Conservation (phyloP, 495 filamentous ascomycete genomes). For the Aspergillus ostianus region DNA sequence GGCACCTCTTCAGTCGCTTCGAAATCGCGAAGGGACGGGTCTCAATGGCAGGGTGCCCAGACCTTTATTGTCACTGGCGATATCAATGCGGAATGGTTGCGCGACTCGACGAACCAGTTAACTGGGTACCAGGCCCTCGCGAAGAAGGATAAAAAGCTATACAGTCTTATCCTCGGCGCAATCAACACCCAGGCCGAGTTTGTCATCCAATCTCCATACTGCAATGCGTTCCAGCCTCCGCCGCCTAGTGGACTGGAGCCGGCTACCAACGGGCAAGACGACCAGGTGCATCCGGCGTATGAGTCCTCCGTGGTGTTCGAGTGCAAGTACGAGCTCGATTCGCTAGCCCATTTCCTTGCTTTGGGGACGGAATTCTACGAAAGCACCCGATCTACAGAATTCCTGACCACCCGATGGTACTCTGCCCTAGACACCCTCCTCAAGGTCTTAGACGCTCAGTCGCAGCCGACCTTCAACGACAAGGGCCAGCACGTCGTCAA, state of each 20-base stretch:
- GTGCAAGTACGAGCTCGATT: constrained; percentile 99
- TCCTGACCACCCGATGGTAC: constrained; percentile 78
- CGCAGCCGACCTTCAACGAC: constrained; percentile 71
- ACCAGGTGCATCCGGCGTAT: constrained; percentile 82
- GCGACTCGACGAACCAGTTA: constrained; percentile 95
- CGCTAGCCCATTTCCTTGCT: constrained; percentile 85
- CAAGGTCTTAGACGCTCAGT: constrained; percentile 72
- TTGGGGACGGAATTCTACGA: constrained; percentile 83
- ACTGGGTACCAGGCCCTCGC: constrained; percentile 84
- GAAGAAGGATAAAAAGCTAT: constrained; percentile 69
- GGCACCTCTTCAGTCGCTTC: constrained; percentile 33
- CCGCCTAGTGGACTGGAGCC: constrained; percentile 70
- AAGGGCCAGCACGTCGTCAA: constrained; percentile 64
- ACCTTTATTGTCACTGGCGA: constrained; percentile 98
- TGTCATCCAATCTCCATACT: constrained; percentile 92
- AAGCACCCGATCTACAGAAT: constrained; percentile 72
- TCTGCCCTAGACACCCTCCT: constrained; percentile 73
- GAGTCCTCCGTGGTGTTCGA: constrained; percentile 86
- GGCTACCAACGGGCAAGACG: constrained; percentile 71
- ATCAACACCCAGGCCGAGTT: constrained; percentile 97
- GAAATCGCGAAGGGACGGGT: constrained; percentile 47
- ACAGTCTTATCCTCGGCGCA: constrained; percentile 82
- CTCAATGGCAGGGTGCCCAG: constrained; percentile 78
- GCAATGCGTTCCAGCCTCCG: constrained; percentile 97
- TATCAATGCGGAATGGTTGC: constrained; percentile 96